phyloP scores from a whole-genome alignment of 768 basidiomycete species.

The Boletus rufocinnamomeus region DNA sequence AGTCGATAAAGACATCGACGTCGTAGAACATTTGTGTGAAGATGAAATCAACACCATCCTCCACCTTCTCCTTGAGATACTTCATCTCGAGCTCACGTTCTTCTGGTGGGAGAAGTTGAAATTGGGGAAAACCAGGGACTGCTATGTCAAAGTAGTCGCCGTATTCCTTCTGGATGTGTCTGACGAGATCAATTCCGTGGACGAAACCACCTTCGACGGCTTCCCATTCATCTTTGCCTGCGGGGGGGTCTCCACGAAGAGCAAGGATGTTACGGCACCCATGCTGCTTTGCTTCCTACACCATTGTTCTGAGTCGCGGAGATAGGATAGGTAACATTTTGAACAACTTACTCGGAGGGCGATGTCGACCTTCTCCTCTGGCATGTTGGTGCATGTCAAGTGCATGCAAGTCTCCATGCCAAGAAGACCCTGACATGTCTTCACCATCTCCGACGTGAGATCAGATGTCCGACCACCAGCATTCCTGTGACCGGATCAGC shows the following conservation, averaged over 20 bases:
- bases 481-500: conserved; percentile 60
- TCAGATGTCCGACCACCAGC: conserved; percentile 96
- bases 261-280: conserved; percentile 95
- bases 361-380: conserved; percentile 90
- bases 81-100: conserved; percentile 77
- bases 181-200: conserved; percentile 90
- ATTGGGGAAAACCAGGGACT: conserved; percentile 90
- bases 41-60: conserved; percentile 88
- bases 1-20: conserved; percentile 84
- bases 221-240: conserved; percentile 89
- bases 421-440: conserved; percentile 89
- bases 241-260: conserved; percentile 89
- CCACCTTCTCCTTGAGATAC: conserved; percentile 89
- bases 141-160: conserved; percentile 96
- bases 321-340: conserved; percentile 2
- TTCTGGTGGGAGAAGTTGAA: conserved; percentile 68
- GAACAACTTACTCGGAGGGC: conserved; percentile 72
- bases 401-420: conserved; percentile 99
- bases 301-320: conserved; percentile 4
- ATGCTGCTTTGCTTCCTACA: conserved; percentile 81
- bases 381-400: conserved; percentile 98
- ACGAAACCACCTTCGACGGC: conserved; percentile 89
- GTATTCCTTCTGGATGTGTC: conserved; percentile 78
- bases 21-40: conserved; percentile 99
- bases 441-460: conserved; percentile 90